Base-by-base conservation (phyloP, 2,329 filamentous ascomycete species). In the Blastomyces gilchristii region DNA sequence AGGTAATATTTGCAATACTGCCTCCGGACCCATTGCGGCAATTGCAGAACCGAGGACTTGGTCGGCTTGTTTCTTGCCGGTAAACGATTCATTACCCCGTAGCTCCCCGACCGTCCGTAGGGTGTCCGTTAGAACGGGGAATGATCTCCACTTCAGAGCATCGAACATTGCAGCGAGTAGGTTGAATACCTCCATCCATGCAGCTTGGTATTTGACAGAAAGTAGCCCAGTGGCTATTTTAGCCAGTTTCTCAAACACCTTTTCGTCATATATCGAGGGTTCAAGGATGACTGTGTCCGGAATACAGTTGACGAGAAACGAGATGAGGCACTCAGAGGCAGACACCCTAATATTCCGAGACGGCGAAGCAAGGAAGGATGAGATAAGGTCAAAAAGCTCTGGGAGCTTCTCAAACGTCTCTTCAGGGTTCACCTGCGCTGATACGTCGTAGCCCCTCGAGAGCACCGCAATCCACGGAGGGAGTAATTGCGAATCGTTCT, bases 401-500 rank as follows among this genome's bases (percentile, higher is more conserved):
- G 94, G 92, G 2, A 99, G 79, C 70, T 94, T 95, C 72, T 89
- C 85, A 72, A 97, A 97, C 0, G 92, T 96, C 62, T 97, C 91
- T 62, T 95, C 88, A 2, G 92, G 88, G 68, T 90, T 87, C 61
- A 97, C 83, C 72, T 96, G 91, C 0, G 91, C 88, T 5, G 91
- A 90, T 6, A 97, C 91, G 73, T 97, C 92, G 75, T 97, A 97
- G 7, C 92, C 94, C 74, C 94, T 83, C 14, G 93, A 97, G 28
- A 99, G 77, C 62, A 99, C 94, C 14, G 94, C 94, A 69, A 99
- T 91, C 94, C 94, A 99, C 0, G 94, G 90, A 0, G 94, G 94
- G 3, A 97, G 85, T 41, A 99, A 83, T 75, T 97, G 93, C 2
- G 92, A 93, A 76, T 99, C 94, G 74, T 93, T 96, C 68, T 92